Base-by-base conservation (phyloP, 2,329 filamentous ascomycete species). In the Cytospora piceicola region DNA sequence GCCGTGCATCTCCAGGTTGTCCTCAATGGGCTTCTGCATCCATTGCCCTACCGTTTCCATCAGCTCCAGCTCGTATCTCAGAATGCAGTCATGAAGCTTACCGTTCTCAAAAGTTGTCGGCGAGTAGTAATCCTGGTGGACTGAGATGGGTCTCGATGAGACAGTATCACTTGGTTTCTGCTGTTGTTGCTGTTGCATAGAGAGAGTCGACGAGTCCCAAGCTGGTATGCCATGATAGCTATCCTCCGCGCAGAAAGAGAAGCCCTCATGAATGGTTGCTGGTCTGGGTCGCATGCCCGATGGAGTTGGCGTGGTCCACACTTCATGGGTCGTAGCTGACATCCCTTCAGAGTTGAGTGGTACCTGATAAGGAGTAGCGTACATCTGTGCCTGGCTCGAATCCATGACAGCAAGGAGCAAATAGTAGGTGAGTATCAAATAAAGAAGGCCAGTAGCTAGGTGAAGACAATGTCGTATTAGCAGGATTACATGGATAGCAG, bases 201-300 rank as follows among this genome's bases (percentile, higher is more conserved):
- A 80, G 69, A 87, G 75, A 5, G 79, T 80, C 46, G 83, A 82
- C 29, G 85, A 79, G 71, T 87, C 85, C 86, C 86, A 89, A 3
- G 83, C 80, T 20, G 83, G 79, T 55, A 88, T 73, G 5, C 81
- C 78, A 55, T 79, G 78, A 69, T 81, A 85, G 54, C 84, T 81
- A 68, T 86, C 84, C 42, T 80, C 79, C 68, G 85, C 77, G 71
- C 82, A 85, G 75, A 85, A 88, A 22, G 84, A 84, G 72, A 88
- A 87, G 60, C 82, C 84, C 72, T 87, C 85, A 70, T 88, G 85
- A 65, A 88, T 87, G 49, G 85, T 86, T 53, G 83, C 83, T 63
- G 86, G 85, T 49, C 85, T 81, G 56, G 82, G 83, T 68, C 83
- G 80, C 70, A 80, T 74, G 66, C 80, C 76, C 62, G 84, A 82